A percentile compares a stretch with the other conserved stretches of the same genome.
Conservation (phyloP, 2,329 filamentous ascomycete species). For the Zarea fungicola region DNA sequence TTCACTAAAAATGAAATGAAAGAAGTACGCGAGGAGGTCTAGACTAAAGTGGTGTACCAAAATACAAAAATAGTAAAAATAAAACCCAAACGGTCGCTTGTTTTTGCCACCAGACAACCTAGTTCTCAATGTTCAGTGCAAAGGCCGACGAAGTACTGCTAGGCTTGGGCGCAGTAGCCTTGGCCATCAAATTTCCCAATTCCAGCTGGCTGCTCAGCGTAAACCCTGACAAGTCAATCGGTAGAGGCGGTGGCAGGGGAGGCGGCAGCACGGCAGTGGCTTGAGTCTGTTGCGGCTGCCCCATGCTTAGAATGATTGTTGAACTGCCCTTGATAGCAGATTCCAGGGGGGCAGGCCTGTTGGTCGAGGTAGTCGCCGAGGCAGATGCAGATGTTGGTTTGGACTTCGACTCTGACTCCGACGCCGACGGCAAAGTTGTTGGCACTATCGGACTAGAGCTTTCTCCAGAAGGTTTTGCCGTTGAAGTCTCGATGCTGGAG, state of each 20-base stretch:
- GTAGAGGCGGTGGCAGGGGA: constrained; percentile 17
- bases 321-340: not conserved
- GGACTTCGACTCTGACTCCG: not conserved
- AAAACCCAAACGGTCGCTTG: too few relatives aligned
- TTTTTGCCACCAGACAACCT: too few relatives aligned
- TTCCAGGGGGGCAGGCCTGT: constrained; percentile 10
- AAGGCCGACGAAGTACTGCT: too few relatives aligned
- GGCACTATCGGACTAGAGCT: too few relatives aligned
- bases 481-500: not conserved
- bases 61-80: too few relatives aligned
- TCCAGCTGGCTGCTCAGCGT: constrained; percentile 38
- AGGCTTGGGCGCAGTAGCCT: not conserved
- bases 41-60: too few relatives aligned
- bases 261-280: not conserved
- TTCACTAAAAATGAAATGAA: constrained; percentile 4
- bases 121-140: too few relatives aligned
- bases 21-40: too few relatives aligned
- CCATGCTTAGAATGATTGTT: not conserved
- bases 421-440: too few relatives aligned
- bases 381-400: not conserved
- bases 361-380: constrained; percentile 1
- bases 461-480: not conserved
- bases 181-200: constrained; percentile 35
- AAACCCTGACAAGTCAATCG: constrained; percentile 36
- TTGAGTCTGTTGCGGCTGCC: not conserved